Evolutionary conservation across 345 rosid genomes (phyloP).

Genomic region (Bruguiera gymnorhiza): DNA sequence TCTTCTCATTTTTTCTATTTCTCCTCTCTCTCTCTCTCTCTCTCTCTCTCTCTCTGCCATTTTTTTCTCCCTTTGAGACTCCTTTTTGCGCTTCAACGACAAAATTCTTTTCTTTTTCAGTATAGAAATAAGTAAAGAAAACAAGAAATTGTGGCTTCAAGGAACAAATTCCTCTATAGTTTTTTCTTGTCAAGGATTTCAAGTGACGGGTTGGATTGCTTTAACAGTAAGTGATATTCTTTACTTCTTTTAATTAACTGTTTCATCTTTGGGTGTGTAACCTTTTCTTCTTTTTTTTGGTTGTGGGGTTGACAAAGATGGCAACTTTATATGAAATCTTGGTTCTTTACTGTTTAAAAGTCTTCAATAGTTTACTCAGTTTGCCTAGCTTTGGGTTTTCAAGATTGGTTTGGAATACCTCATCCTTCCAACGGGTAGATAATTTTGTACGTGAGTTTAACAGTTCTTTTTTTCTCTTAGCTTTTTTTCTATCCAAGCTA

Average conservation of each 20-base stretch:
- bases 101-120: too few relatives aligned
- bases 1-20: too few relatives aligned
- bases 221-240: slow-evolving; percentile 28
- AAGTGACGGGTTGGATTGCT: slow-evolving; percentile 20
- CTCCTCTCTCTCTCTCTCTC: too few relatives aligned
- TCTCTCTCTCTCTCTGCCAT: too few relatives aligned
- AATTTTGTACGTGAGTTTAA: background rate
- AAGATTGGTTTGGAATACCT: slow-evolving; percentile 6
- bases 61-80: too few relatives aligned
- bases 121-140: too few relatives aligned
- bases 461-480: too few relatives aligned
- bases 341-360: background rate
- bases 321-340: slow-evolving; percentile 16
- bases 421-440: background rate
- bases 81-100: too few relatives aligned
- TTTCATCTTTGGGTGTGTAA: background rate
- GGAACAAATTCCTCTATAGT: too few relatives aligned
- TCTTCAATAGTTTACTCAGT: background rate
- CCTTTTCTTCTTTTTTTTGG: background rate
- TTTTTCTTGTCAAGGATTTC: too few relatives aligned
- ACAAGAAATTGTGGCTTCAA: too few relatives aligned
- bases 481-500: too few relatives aligned
- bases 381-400: slow-evolving; percentile 11
- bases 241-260: background rate
- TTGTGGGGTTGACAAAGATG: slow-evolving; percentile 2